Evolutionary conservation across 192 early-diverging fungal species (phyloP), one percentile per base, ranked within the genome.

Genomic region (Coemansia sp.): DNA sequence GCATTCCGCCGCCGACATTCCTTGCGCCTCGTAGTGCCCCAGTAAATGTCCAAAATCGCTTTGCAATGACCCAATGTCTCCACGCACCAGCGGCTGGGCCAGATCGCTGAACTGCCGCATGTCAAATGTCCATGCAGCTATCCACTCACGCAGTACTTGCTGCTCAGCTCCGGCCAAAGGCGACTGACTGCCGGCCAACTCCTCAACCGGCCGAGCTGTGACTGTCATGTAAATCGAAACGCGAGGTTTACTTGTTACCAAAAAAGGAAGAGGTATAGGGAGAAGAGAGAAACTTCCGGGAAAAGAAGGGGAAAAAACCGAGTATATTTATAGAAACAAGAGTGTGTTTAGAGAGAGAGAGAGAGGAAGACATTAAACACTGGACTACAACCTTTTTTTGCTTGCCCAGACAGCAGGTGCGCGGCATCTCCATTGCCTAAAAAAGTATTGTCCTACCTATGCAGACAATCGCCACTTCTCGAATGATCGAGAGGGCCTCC

Each of bases 71-170:
- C 7, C 41, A 38, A 71, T 64, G 67, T 78, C 75, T 22, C 80
- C 80, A 27, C 75, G 75, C 16, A 75, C 69, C 27, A 83, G 73
- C 29, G 80, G 72, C 70, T 77, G 75, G 5, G 75, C 80, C 6
- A 68, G 55, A 5, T 39, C 27, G 64, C 75, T 69, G 31, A 83
- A 78, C 62, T 77, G 63, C 10, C 66, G 31, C 2, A 67, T 36
- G 58, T 72, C 67, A 41, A 82, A 82, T 60, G n/a, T 64, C 80
- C 80, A 82, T 40, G 67, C 62, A 7, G 80, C 57, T 41, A 82
- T 65, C 80, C 80, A 82, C 53, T 82, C 80, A 47, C 80, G 75
- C 46, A 82, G 46, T 20, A 82, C 57, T 10, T 75, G 80, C 41
- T 82, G 80, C 71, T 82, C 80, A 1, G 57, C 62, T 10, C 80